These are phyloP conservation scores for Oryza meyeriana DNA, from an alignment of 176 grass and related monocot genomes.

Conservation along the genomic window DNA sequence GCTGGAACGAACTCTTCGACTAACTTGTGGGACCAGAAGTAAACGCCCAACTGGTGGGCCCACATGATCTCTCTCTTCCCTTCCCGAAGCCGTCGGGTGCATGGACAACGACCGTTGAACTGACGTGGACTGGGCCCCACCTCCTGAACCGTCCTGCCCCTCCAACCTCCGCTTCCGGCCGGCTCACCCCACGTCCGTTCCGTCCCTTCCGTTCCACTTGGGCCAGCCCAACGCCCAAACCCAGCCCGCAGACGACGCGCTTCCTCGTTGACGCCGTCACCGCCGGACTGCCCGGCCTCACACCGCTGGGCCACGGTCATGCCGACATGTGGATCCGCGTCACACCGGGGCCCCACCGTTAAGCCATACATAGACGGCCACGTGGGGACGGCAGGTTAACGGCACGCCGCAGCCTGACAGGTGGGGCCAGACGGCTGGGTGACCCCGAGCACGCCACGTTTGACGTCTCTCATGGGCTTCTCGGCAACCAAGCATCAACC, in stretches of 20 bases:
- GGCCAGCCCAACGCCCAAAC: conserved; percentile 24
- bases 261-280: conserved; percentile 29
- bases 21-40: background rate
- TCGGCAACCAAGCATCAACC: conserved; percentile 20
- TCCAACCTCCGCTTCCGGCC: background rate
- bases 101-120: conserved; percentile 2
- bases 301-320: background rate
- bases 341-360: background rate
- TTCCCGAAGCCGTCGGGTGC: background rate
- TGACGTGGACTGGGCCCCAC: background rate
- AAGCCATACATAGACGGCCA: background rate
- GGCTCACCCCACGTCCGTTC: background rate
- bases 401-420: background rate
- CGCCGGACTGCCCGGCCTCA: background rate
- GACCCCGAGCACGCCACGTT: conserved; percentile 15
- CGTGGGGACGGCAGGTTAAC: background rate
- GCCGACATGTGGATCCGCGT: background rate
- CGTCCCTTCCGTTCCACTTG: background rate
- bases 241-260: background rate
- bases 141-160: background rate
- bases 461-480: conserved; percentile 24
- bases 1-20: no score
- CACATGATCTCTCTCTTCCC: background rate
- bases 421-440: background rate
- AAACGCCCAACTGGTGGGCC: background rate